Conservation (phyloP, 129 eudicot species). For the Chrysanthemum seticuspe region DNA sequence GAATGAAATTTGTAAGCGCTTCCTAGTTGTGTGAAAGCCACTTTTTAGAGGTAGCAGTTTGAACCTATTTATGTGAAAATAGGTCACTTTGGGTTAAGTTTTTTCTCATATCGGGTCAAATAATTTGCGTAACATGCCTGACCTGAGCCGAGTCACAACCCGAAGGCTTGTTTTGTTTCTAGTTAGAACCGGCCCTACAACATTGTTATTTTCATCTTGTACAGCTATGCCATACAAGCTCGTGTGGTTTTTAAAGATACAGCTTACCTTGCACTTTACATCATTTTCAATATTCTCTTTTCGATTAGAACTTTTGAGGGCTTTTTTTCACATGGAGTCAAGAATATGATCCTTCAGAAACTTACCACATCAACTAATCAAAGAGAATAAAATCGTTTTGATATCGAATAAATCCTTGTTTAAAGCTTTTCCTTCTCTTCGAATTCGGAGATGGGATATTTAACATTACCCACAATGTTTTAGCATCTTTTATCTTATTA, state of each 20-base stretch:
- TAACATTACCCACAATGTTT: not conserved
- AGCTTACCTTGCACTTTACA: not conserved
- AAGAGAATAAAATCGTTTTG: constrained; percentile 10
- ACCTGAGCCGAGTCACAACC: too few species aligned
- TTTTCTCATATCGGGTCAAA: not conserved
- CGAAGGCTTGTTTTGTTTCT: not conserved
- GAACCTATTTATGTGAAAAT: not conserved
- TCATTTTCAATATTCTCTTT: constrained; percentile 9
- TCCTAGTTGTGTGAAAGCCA: not conserved
- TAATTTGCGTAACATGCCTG: too few species aligned
- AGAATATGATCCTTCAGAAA: constrained; percentile 29
- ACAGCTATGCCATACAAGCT: not conserved
- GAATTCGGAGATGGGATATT: not conserved
- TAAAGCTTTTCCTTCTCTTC: not conserved
- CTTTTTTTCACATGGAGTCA: constrained; percentile 5
- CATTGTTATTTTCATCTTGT: not conserved
- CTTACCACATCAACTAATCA: not conserved
- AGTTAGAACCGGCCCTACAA: not conserved
- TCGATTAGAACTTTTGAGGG: not conserved
- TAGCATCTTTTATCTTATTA: too few species aligned
- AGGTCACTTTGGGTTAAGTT: not conserved
- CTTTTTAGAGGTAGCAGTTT: not conserved
- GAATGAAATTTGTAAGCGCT: not conserved
- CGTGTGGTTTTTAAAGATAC: not conserved
- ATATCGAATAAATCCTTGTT: constrained; percentile 10